Conservation (phyloP, 345 rosid species). For the Arabis alpina region DNA sequence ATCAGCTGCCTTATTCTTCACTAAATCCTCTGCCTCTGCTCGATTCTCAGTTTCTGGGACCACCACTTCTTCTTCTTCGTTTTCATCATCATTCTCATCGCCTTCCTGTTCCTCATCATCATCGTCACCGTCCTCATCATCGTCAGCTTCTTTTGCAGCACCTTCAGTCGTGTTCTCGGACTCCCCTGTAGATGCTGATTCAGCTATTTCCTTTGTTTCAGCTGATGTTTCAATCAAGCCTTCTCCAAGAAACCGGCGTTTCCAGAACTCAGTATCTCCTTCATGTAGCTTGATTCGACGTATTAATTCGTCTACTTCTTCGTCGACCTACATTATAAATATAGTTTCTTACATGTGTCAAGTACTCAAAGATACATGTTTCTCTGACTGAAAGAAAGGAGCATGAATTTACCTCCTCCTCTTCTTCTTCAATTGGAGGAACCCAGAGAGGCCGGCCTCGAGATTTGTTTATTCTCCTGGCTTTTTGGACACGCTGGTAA, state of each 20-base stretch:
- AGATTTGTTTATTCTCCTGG: constrained; percentile 96
- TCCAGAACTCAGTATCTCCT: constrained; percentile 98
- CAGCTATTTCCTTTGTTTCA: constrained; percentile 52
- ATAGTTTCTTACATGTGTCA: not conserved
- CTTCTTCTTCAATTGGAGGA: constrained; percentile 93
- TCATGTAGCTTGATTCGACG: constrained; percentile 83
- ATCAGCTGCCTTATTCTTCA: constrained; percentile 79
- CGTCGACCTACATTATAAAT: constrained; percentile 66
- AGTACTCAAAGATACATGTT: constrained; percentile 20
- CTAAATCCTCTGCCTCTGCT: constrained; percentile 58
- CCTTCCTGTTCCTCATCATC: constrained; percentile 57
- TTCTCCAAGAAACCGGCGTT: constrained; percentile 88
- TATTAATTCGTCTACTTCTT: constrained; percentile 83
- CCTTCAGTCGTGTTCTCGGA: constrained; percentile 64
- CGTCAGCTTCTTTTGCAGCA: constrained; percentile 55
- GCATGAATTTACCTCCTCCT: constrained; percentile 71
- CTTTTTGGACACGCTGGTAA: constrained; percentile 98
- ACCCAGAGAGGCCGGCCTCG: constrained; percentile 99
- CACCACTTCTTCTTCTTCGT: constrained; percentile 64
- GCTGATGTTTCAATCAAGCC: constrained; percentile 57
- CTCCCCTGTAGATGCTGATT: constrained; percentile 53
- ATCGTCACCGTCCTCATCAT: constrained; percentile 48
- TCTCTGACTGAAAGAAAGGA: constrained; percentile 8
- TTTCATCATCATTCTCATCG: constrained; percentile 62
- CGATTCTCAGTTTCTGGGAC: constrained; percentile 67